phyloP scores from a whole-genome alignment of 345 rosid genomes.

The Populus davidiana region DNA sequence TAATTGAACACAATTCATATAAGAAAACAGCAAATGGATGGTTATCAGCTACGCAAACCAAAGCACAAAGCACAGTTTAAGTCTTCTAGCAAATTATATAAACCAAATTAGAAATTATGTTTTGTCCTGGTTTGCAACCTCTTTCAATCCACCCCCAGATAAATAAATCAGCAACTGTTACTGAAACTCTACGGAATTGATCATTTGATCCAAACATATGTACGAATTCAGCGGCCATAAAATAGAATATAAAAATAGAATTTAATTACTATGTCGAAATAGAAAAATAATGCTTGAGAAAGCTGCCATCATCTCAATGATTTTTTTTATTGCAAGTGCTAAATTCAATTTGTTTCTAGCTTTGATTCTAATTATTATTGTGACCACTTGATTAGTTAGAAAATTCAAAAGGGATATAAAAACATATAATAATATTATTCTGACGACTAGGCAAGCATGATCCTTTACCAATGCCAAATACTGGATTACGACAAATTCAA shows the following conservation, averaged over 20 bases:
- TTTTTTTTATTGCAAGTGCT: neutral
- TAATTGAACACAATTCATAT: no score
- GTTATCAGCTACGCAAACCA: neutral
- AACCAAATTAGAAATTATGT: neutral
- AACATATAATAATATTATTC: conserved; percentile 1
- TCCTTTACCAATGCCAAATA: neutral
- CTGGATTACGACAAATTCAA: neutral
- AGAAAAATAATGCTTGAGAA: no score
- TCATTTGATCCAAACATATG: neutral
- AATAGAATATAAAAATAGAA: neutral
- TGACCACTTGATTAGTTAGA: conserved; percentile 1
- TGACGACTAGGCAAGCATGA: conserved; percentile 1
- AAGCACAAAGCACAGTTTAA: neutral
- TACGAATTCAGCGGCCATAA: neutral
- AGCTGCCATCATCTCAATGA: no score
- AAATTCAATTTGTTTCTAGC: neutral
- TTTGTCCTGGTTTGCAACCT: neutral
- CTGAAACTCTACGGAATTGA: no score
- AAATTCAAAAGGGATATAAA: neutral
- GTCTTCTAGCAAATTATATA: neutral
- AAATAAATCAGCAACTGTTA: no score
- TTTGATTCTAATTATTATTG: conserved; percentile 4
- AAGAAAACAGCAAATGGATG: no score
- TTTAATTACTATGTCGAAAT: no score
- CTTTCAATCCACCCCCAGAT: neutral